Percentiles rank a stretch among this genome's conserved stretches.
phyloP scores from a whole-genome alignment of 352 stramenopile species.

The Pythium folliculosum region DNA sequence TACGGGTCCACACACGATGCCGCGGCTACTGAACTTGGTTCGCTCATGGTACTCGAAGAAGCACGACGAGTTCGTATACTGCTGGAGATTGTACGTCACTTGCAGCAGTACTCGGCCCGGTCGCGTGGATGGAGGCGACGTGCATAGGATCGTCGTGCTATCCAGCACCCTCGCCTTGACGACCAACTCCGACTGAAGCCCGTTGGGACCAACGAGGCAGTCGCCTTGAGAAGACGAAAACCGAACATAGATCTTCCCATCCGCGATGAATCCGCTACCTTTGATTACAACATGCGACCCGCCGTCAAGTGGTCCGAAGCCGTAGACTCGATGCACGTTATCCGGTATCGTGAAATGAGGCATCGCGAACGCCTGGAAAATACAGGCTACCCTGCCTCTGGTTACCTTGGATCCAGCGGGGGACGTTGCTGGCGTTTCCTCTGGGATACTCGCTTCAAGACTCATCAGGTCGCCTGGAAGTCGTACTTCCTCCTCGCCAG shows the following conservation, averaged over 20 bases:
- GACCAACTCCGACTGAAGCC: conserved; percentile 38
- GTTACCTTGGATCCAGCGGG: not conserved
- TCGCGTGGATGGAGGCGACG: conserved; percentile 37
- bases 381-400: conserved; percentile 12
- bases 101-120: conserved; percentile 47
- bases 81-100: conserved; percentile 72
- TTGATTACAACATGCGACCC: conserved; percentile 57
- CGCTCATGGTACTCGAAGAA: conserved; percentile 71
- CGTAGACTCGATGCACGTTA: conserved; percentile 45
- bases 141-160: conserved; percentile 50
- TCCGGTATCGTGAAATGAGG: conserved; percentile 53
- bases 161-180: conserved; percentile 58
- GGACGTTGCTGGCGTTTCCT: not conserved
- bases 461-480: not conserved
- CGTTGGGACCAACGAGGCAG: conserved; percentile 30
- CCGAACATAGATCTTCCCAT: conserved; percentile 65
- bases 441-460: conserved; percentile 3
- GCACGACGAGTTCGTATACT: conserved; percentile 66
- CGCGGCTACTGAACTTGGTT: conserved; percentile 43
- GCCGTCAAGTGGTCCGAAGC: conserved; percentile 48
- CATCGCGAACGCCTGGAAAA: conserved; percentile 59
- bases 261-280: conserved; percentile 55
- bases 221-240: conserved; percentile 50
- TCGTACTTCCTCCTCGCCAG: conserved; percentile 8
- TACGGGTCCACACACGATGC: conserved; percentile 55